Evolutionary conservation across 192 early-diverging fungal genomes (phyloP).

Genomic region (Lunasporangiospora selenospora): DNA sequence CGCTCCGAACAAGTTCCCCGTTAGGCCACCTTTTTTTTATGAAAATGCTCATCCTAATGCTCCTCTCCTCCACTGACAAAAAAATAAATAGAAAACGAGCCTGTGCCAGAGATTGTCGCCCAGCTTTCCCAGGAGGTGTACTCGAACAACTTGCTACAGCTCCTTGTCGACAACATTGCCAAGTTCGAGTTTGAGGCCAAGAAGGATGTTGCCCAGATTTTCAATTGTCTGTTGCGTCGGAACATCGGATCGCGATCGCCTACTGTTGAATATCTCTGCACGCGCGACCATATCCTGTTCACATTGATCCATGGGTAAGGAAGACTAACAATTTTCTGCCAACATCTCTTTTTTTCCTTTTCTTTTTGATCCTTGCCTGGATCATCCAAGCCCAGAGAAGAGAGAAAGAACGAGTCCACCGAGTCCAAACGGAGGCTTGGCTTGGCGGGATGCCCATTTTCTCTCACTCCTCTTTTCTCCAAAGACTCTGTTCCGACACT

Average conservation of each 20-base stretch:
- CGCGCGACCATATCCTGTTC: slow-evolving; percentile 82
- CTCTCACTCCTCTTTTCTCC: no score
- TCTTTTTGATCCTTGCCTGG: not conserved
- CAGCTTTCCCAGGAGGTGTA: slow-evolving; percentile 97
- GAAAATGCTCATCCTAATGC: not conserved
- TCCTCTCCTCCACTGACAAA: not conserved
- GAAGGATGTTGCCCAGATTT: slow-evolving; percentile 98
- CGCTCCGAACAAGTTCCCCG: no score
- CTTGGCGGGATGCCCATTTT: no score
- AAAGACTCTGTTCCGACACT: no score
- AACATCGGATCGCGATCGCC: slow-evolving; percentile 95
- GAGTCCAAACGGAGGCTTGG: no score
- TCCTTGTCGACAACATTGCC: slow-evolving; percentile 88
- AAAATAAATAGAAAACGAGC: slow-evolving; percentile 70
- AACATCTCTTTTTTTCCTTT: not conserved
- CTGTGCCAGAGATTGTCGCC: slow-evolving; percentile 87
- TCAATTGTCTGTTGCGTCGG: slow-evolving; percentile 94
- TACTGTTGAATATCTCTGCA: slow-evolving; percentile 94
- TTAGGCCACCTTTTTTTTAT: not conserved
- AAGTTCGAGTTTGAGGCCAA: slow-evolving; percentile 96
- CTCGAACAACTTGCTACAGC: slow-evolving; percentile 87
- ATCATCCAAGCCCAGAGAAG: no score
- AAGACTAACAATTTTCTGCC: not conserved
- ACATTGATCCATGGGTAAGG: slow-evolving; percentile 80
- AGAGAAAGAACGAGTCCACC: no score